phyloP scores from a whole-genome alignment of 2,329 filamentous ascomycete genomes.

The Lachnellula arida region DNA sequence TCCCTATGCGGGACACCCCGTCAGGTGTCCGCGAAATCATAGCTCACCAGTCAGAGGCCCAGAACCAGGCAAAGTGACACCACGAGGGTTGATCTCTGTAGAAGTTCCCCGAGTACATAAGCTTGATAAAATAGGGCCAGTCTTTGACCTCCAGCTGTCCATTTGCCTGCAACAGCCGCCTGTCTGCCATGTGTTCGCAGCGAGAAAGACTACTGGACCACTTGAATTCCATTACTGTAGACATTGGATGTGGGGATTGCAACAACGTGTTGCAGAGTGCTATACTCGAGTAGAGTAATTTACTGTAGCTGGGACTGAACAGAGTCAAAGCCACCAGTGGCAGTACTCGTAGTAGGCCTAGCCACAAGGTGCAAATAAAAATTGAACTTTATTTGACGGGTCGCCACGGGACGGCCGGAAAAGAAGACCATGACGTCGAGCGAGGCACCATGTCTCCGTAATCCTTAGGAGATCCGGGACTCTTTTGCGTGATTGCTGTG shows the following conservation, averaged over 20 bases:
- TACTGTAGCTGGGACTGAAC: neutral
- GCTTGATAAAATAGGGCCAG: neutral
- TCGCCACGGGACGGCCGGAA: neutral
- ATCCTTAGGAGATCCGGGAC: neutral
- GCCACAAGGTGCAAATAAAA: too few relatives aligned
- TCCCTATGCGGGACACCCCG: slow-evolving; percentile 4
- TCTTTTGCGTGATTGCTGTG: neutral
- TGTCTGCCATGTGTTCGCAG: neutral
- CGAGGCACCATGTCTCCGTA: neutral
- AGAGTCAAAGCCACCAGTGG: neutral
- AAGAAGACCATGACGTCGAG: neutral
- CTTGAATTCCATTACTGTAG: slow-evolving; percentile 6
- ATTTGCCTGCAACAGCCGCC: slow-evolving; percentile 1
- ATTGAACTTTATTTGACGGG: neutral
- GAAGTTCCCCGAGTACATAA: neutral
- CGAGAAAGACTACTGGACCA: slow-evolving; percentile 1
- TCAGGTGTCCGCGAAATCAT: neutral
- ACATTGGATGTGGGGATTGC: slow-evolving; percentile 12
- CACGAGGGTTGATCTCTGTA: neutral
- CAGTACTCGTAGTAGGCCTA: neutral
- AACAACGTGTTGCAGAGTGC: slow-evolving; percentile 9
- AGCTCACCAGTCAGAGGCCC: neutral
- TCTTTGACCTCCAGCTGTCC: neutral
- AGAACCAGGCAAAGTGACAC: neutral
- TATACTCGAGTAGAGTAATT: neutral